Conservation (phyloP, 345 rosid species). For the Citrus hindsii region DNA sequence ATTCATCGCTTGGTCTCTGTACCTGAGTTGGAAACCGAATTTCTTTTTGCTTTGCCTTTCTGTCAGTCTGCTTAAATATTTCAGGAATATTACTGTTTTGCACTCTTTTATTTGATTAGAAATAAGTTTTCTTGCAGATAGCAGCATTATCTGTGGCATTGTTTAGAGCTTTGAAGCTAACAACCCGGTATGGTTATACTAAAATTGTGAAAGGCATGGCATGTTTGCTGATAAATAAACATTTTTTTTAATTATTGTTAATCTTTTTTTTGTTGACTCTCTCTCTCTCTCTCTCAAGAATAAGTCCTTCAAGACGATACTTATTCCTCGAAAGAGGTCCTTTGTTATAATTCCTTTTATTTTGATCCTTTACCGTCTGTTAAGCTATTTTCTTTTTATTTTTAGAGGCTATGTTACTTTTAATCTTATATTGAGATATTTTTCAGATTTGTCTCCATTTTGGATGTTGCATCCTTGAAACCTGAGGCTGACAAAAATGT, state of each 20-base stretch:
- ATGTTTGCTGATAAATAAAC: slow-evolving; percentile 8
- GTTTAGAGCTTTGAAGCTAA: slow-evolving; percentile 80
- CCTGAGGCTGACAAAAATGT: slow-evolving; percentile 57
- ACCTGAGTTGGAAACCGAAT: too few relatives aligned
- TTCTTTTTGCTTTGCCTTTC: neutral
- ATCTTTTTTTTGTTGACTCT: neutral
- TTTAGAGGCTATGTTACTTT: neutral
- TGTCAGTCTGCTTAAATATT: neutral
- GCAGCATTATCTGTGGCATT: slow-evolving; percentile 89
- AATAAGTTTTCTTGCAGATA: slow-evolving; percentile 51
- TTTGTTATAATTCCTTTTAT: neutral
- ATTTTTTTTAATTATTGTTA: neutral
- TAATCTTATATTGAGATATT: neutral
- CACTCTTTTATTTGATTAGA: neutral
- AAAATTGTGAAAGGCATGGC: slow-evolving; percentile 9
- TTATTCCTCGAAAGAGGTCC: neutral
- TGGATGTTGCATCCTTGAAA: slow-evolving; percentile 77
- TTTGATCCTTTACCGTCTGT: neutral
- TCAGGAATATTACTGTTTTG: neutral
- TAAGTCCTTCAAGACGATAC: neutral
- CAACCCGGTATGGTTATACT: slow-evolving; percentile 58
- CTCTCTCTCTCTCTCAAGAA: neutral
- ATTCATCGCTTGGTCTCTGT: neutral
- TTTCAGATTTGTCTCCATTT: slow-evolving; percentile 82
- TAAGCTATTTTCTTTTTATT: neutral